Evolutionary conservation across 2,329 filamentous ascomycete species (phyloP).

Genomic region (Pseudohalonectria lignicola): DNA sequence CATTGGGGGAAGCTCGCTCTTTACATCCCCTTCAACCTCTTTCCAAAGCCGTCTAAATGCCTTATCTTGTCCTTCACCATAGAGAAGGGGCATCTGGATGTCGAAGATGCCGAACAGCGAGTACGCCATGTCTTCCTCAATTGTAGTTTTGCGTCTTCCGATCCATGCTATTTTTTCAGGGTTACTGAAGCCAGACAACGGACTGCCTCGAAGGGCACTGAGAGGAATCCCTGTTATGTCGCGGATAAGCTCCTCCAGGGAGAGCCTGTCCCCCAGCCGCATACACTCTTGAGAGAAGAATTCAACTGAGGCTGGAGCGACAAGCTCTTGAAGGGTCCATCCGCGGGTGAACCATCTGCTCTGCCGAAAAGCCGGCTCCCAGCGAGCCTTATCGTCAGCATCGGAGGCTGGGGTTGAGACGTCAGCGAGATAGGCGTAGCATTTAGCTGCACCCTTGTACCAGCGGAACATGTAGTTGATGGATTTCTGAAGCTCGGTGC

Average conservation of each 20-base stretch:
- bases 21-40: background rate
- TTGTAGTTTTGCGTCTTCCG: conserved; percentile 2
- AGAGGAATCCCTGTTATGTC: conserved; percentile 1
- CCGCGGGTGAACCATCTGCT: conserved; percentile 4
- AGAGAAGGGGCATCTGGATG: conserved; percentile 6
- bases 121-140: conserved; percentile 5
- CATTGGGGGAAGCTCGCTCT: too few relatives aligned
- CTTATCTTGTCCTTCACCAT: conserved; percentile 4
- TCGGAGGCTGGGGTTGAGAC: background rate
- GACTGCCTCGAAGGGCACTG: background rate
- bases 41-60: conserved; percentile 2
- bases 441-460: conserved; percentile 1
- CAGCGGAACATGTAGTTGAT: conserved; percentile 2
- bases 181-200: background rate
- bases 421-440: conserved; percentile 1
- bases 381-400: background rate
- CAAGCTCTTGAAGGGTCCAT: conserved; percentile 4
- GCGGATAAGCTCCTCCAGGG: conserved; percentile 1
- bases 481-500: conserved; percentile 1
- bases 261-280: background rate
- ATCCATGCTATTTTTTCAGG: conserved; percentile 6
- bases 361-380: background rate
- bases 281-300: background rate
- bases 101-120: conserved; percentile 5
- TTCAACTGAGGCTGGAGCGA: background rate